Percentiles rank a stretch among this genome's conserved stretches.
phyloP scores from a whole-genome alignment of 208 protist species.

The Trypanosoma rangeli region DNA sequence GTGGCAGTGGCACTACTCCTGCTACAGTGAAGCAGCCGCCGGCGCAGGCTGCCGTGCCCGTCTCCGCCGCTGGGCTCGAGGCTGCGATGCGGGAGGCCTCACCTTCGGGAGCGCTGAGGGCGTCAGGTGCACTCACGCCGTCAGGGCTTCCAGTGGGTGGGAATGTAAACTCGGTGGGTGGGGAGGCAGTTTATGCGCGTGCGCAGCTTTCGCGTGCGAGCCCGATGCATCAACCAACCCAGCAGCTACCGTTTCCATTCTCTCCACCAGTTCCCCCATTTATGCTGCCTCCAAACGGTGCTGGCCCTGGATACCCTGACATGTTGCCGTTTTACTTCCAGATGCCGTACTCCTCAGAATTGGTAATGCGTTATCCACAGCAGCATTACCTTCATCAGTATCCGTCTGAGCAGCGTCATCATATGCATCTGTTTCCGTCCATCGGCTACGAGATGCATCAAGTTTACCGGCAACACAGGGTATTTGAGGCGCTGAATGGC shows the following conservation, averaged over 20 bases:
- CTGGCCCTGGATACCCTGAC: constrained; percentile 5
- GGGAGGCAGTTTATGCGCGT: not conserved
- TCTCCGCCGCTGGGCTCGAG: not conserved
- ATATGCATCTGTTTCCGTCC: constrained; percentile 22
- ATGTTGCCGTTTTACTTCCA: constrained; percentile 15
- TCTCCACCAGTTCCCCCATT: constrained; percentile 17
- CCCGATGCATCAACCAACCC: constrained; percentile 10
- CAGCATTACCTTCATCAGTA: constrained; percentile 22
- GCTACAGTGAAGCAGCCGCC: constrained; percentile 2
- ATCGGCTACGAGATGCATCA: constrained; percentile 21
- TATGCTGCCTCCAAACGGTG: constrained; percentile 4
- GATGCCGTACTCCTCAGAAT: constrained; percentile 12
- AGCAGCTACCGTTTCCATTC: constrained; percentile 3
- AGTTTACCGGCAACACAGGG: constrained; percentile 13
- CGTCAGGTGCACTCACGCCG: not conserved
- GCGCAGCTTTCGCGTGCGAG: not conserved
- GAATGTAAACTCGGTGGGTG: constrained; percentile 1
- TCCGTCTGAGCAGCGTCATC: constrained; percentile 10
- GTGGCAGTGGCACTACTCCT: constrained; percentile 5
- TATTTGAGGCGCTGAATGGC: constrained; percentile 18
- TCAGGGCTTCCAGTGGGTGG: not conserved
- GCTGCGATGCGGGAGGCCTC: not conserved
- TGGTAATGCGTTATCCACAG: constrained; percentile 14
- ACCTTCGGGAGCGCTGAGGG: not conserved
- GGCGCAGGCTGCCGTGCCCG: not conserved